Base-by-base conservation (phyloP, 345 rosid genomes). In the Orychophragmus violaceus region DNA sequence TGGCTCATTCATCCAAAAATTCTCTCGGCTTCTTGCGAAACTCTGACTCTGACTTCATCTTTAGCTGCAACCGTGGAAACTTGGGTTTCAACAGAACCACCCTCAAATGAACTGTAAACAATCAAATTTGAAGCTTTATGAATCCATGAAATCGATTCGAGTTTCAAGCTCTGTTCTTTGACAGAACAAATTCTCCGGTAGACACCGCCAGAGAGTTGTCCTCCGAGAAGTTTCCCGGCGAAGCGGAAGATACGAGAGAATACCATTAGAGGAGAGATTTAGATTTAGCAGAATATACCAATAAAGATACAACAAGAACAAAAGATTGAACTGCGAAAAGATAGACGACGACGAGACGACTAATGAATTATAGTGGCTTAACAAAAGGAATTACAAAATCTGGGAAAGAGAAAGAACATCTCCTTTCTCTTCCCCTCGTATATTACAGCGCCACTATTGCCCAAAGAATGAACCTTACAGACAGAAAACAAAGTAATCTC, bases 11-110 rank as follows among this genome's bases (percentile, higher is more conserved):
- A n/a, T n/a, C n/a, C n/a, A n/a, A n/a, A 84, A 64, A 91, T 80
- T 73, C 60, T 80, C 1, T 78, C 83, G 1, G 82, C 77, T 42
- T 83, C 80, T 72, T 69, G 59, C n/a, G 59, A 51, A 61, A 77
- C 64, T 76, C 74, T 76, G 23, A 17, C 6, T 10, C n/a, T n/a
- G n/a, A n/a, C n/a, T n/a, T 36, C 52, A 44, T 21, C 17, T 10
- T 24, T n/a, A 35, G 30, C 65, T 12, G 71, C 1, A 8, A 23
- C 14, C 8, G 41, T 6, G 66, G 58, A 68, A 17, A 71, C 77
- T 64, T 74, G 54, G 77, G 67, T 75, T 68, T 77, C 29, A 42
- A 44, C 23, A 33, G 68, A 66, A 65, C 66, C 35, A 13, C 17
- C 17, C 33, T 82, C 81, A 13, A 75, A 45, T 64, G 78, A 67